phyloP scores from a whole-genome alignment of 768 basidiomycete genomes.

The Rubroboletus satanas region DNA sequence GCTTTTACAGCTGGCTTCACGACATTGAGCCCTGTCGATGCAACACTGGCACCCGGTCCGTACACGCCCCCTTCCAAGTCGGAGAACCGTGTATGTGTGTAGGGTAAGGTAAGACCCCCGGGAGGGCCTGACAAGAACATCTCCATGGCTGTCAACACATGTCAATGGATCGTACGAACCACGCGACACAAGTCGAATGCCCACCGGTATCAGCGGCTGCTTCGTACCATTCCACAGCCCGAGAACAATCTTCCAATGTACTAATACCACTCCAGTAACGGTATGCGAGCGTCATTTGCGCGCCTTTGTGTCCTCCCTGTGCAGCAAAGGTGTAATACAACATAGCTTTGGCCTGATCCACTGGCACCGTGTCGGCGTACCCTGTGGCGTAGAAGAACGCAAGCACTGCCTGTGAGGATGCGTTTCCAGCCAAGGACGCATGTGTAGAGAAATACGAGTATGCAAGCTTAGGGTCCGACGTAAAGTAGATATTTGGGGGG shows the following conservation, averaged over 20 bases:
- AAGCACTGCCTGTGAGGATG: conserved; percentile 79
- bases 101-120: conserved; percentile 82
- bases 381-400: conserved; percentile 91
- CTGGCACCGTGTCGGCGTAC: conserved; percentile 58
- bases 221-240: conserved; percentile 87
- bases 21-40: conserved; percentile 76
- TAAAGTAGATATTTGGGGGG: conserved; percentile 67
- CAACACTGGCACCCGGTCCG: conserved; percentile 91
- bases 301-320: conserved; percentile 78
- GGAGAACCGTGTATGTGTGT: conserved; percentile 76
- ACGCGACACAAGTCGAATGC: conserved; percentile 25
- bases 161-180: not conserved
- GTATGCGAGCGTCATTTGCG: conserved; percentile 92
- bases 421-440: conserved; percentile 70
- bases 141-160: conserved; percentile 57
- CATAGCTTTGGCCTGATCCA: conserved; percentile 78
- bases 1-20: conserved; percentile 79
- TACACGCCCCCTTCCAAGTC: conserved; percentile 92
- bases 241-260: conserved; percentile 78
- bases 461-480: conserved; percentile 56
- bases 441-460: conserved; percentile 62
- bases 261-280: conserved; percentile 96
- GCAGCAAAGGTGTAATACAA: conserved; percentile 94
- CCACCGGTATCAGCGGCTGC: conserved; percentile 80
- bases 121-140: conserved; percentile 84